Conservation (phyloP, 164 flowering plant species). For the Saururus chinensis region DNA sequence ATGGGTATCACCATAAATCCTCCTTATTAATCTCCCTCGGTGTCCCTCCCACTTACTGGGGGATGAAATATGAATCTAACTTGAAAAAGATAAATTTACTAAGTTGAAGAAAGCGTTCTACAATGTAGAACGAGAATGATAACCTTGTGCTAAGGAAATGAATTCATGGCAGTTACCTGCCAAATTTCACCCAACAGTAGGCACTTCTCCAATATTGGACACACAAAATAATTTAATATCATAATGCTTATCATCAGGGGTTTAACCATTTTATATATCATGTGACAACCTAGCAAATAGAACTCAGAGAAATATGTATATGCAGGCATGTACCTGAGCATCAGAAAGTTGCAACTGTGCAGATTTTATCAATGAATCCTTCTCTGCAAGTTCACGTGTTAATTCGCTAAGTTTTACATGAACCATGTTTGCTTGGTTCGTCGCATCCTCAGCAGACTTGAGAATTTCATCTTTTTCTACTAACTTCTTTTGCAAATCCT, state of each 20-base stretch:
- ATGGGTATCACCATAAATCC: no score
- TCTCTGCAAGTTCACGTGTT: slow-evolving; percentile 42
- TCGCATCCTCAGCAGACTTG: slow-evolving; percentile 42
- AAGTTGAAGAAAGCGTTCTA: no score
- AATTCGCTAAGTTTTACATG: slow-evolving; percentile 40
- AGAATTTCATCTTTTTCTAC: slow-evolving; percentile 73
- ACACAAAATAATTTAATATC: neutral
- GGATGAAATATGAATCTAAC: no score
- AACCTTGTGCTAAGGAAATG: no score
- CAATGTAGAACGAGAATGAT: no score
- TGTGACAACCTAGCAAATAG: neutral
- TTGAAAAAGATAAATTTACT: no score
- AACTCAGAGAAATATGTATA: no score
- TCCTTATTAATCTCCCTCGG: no score
- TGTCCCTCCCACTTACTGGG: no score
- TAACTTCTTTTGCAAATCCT: slow-evolving; percentile 55
- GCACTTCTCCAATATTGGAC: neutral
- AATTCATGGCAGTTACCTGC: no score
- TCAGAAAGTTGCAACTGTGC: slow-evolving; percentile 64
- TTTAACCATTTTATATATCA: neutral
- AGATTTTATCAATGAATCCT: slow-evolving; percentile 61
- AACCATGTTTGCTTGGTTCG: slow-evolving; percentile 34
- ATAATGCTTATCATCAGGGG: neutral
- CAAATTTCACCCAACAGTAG: no score
- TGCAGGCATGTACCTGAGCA: slow-evolving; percentile 46